A percentile compares a stretch with the other conserved stretches of the same genome.
Evolutionary conservation across 768 basidiomycete genomes (phyloP).

Genomic region (Pisolithus sp.): DNA sequence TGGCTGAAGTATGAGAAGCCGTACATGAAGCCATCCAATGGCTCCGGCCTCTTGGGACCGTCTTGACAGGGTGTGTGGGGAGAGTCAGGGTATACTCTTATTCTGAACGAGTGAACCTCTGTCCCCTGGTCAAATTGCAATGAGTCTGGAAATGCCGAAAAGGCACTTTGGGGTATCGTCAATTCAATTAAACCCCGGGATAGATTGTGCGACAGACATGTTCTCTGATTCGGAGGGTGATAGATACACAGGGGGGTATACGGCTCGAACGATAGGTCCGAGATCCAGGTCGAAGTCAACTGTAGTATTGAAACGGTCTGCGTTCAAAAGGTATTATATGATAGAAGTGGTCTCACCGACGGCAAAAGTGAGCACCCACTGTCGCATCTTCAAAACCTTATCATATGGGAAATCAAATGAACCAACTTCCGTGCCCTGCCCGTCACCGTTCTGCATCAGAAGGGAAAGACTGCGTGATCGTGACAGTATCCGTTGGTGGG

Average conservation of each 20-base stretch:
- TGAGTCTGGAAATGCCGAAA: slow-evolving; percentile 90
- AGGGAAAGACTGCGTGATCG: slow-evolving; percentile 45
- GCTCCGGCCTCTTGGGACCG: slow-evolving; percentile 27
- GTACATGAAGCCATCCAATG: slow-evolving; percentile 64
- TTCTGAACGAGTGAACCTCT: slow-evolving; percentile 80
- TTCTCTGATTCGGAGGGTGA: slow-evolving; percentile 70
- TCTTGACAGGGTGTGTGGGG: slow-evolving; percentile 10
- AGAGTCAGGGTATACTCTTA: slow-evolving; percentile 45
- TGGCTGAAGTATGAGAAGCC: slow-evolving; percentile 78
- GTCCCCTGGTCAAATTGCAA: slow-evolving; percentile 79
- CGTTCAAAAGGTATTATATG: background rate
- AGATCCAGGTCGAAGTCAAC: slow-evolving; percentile 87
- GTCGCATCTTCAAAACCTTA: slow-evolving; percentile 43
- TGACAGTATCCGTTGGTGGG: slow-evolving; percentile 23
- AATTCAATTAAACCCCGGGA: background rate
- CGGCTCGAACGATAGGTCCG: slow-evolving; percentile 69
- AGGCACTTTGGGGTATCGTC: slow-evolving; percentile 51
- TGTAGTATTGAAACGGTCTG: slow-evolving; percentile 19
- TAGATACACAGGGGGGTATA: slow-evolving; percentile 64
- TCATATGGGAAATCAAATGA: slow-evolving; percentile 43
- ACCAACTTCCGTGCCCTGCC: slow-evolving; percentile 29
- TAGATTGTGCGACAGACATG: slow-evolving; percentile 44
- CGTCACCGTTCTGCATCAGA: slow-evolving; percentile 28
- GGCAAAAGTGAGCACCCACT: slow-evolving; percentile 65
- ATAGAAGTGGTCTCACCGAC: slow-evolving; percentile 41